Evolutionary conservation across 805 yeast species (phyloP), one percentile per base, ranked within the genome.

Genomic region (Candida yuanshanica): DNA sequence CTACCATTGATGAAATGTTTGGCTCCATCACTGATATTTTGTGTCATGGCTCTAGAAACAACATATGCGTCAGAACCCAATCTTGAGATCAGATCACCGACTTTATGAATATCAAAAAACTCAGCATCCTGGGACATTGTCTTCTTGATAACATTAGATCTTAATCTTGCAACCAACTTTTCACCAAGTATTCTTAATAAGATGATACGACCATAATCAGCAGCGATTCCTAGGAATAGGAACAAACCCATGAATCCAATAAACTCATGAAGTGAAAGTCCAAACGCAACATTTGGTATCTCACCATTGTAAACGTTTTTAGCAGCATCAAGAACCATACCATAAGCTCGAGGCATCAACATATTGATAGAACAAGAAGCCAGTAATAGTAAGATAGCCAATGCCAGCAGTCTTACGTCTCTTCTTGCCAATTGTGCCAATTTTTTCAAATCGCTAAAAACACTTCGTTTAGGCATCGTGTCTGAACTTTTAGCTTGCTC

Each of bases 21-120:
- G 41, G 84, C 73, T 7, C 99, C 99, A 60, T 91, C 98, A 44
- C 95, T 83, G 22, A 91, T 73, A 58, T 91, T 91, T 52, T 87
- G 95, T 18, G 97, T 87, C 47, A 93, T 75, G 0, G 96, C 81
- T 49, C 88, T 76, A 9, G 96, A 78, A 16, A 91, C 95, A 22
- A 93, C 79, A 45, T 86, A 89, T 1, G 96, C 85, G 60, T 93
- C 99, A 33, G 86, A 83, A 13, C 95, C 84, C 38, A 91, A 66
- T 45, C 99, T 72, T 10, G 96, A 88, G 33, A 91, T 89, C 55
- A 91, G 70, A 58, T 91, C 99, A 31, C 99, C 99, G 9, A 89
- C 89, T 57, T 91, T 83, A 47, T 95, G 88, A n/a, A 81, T 77
- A 58, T 91, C 99, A 64, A 89, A 90, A 58, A 93, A 91, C 57